Evolutionary conservation across 2,329 filamentous ascomycete genomes (phyloP).

Genomic region (Scedosporium apiospermum): DNA sequence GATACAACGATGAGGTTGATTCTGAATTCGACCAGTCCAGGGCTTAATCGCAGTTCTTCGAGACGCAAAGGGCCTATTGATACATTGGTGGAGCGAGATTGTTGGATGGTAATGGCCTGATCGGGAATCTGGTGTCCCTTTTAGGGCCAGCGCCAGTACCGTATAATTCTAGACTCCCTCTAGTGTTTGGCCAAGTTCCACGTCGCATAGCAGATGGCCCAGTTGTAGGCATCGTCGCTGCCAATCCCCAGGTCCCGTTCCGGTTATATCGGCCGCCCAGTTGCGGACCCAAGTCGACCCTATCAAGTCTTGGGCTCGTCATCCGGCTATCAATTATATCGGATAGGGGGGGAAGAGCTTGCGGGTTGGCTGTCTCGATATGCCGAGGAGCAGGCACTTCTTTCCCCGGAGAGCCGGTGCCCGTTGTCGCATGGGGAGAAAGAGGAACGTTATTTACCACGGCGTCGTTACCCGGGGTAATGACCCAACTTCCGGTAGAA

Average conservation of each 20-base stretch:
- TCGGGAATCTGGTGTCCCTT: background rate
- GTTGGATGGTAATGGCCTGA: background rate
- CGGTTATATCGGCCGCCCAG: background rate
- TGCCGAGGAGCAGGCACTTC: background rate
- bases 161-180: background rate
- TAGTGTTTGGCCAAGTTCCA: background rate
- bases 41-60: background rate
- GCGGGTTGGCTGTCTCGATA: slow-evolving; percentile 4
- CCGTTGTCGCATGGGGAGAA: background rate
- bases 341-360: slow-evolving; percentile 35
- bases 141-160: background rate
- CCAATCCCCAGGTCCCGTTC: background rate
- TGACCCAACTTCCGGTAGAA: background rate
- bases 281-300: background rate
- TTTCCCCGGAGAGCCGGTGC: background rate
- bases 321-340: slow-evolving; percentile 36
- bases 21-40: background rate
- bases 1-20: background rate
- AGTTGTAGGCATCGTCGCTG: background rate
- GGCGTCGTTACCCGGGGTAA: background rate
- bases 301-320: background rate
- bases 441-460: background rate
- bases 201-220: background rate
- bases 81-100: background rate
- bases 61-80: background rate